These are phyloP conservation scores for Botrytis porri DNA, from an alignment of 2,329 filamentous ascomycete genomes.

Conservation along the genomic window DNA sequence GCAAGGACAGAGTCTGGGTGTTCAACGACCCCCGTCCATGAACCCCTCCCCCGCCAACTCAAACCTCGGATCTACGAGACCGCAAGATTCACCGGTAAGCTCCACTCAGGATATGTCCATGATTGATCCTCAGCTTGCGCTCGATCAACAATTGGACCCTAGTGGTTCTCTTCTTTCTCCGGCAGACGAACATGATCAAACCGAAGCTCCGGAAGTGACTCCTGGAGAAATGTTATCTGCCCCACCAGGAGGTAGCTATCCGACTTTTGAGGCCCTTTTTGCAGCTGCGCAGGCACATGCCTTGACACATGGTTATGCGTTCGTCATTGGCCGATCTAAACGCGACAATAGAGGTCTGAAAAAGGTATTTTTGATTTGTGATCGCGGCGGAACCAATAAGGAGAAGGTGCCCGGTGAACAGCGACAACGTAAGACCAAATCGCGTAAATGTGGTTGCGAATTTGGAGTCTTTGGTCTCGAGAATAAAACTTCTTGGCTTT, in stretches of 20 bases:
- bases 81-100: conserved; percentile 32
- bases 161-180: conserved; percentile 27
- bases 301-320: conserved; percentile 64
- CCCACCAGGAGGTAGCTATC: conserved; percentile 62
- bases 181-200: conserved; percentile 8
- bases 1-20: conserved; percentile 27
- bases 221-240: conserved; percentile 37
- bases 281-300: conserved; percentile 63
- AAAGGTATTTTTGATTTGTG: conserved; percentile 66
- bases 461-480: conserved; percentile 70
- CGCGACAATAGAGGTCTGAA: conserved; percentile 62
- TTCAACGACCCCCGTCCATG: conserved; percentile 30
- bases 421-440: conserved; percentile 60
- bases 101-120: conserved; percentile 36
- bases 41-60: conserved; percentile 33
- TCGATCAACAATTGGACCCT: conserved; percentile 33
- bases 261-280: conserved; percentile 62
- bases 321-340: conserved; percentile 66
- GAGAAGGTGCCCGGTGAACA: conserved; percentile 38
- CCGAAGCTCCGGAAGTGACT: conserved; percentile 25
- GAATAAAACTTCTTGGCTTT: conserved; percentile 64
- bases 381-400: conserved; percentile 64
- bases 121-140: conserved; percentile 38
- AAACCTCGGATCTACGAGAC: conserved; percentile 25
- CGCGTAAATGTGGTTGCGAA: conserved; percentile 65